Evolutionary conservation across 2,329 filamentous ascomycete species (phyloP), one percentile per base, ranked within the genome.

Genomic region (Phyllosticta citriasiana): DNA sequence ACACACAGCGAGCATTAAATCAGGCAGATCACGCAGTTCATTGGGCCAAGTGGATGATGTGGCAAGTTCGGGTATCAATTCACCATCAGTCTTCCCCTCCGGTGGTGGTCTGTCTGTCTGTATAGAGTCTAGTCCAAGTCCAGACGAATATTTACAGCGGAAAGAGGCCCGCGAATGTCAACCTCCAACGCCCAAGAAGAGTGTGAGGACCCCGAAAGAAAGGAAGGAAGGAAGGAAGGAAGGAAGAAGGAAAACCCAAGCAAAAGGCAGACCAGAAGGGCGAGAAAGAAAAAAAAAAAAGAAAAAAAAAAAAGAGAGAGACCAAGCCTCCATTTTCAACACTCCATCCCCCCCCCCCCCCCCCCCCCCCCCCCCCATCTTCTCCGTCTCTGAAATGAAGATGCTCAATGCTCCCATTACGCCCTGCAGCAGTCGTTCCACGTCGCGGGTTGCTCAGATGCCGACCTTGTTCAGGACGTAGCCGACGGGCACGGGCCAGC

Each of bases 401-500:
- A 51, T 22, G 7, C 6, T 30, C 27, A 8, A 22, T 30, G 6
- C 4, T 4, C 16, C 40, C 40, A n/a, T n/a, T 19, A 53, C 12
- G 52, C 16, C 19, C 16, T 4, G 52, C 52, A 3, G 22, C 51
- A 4, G 51, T 53, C 19, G 19, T 53, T 10, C 8, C 16, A 68
- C 35, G 4, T n/a, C 40, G 4, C 14, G n/a, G 40, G 19, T 22
- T 22, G 19, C 40, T 73, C 70, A 73, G 66, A 73, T 67, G 24
- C 63, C 67, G 2, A 63, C 64, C n/a, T 66, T 66, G 53, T 70
- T 70, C 60, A 70, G 67, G 53, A 66, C 63, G 58, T 64, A 65
- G 24, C 65, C 65, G 4, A 67, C 68, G 2, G 66, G 69, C 9
- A 73, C 40, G 0, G 72, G 72, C 72, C 72, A 74, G 26, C 69